Evolutionary conservation across 805 yeast genomes (phyloP), one percentile per base, ranked within the genome.

Genomic region (Yarrowia sp.): DNA sequence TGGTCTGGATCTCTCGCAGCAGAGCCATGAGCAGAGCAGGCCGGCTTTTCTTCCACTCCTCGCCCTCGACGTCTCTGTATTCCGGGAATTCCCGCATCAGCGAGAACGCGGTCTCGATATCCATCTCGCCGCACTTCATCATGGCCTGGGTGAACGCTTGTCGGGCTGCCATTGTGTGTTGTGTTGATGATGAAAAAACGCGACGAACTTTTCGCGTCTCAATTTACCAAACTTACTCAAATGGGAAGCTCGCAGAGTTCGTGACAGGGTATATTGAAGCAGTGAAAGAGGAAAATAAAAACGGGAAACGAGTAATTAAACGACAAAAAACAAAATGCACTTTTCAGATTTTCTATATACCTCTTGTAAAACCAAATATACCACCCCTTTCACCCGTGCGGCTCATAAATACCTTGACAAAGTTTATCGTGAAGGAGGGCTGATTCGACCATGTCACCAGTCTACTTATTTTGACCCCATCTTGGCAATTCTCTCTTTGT

Each of bases 81-180:
- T 58, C 64, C 19, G 64, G 64, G 12, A 43, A 58, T 15, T 58
- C 20, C 30, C 64, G 64, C 24, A 58, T 17, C 33, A 58, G 33
- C n/a, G 9, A 2, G 12, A 33, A 58, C 4, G 64, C 64, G 38
- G 19, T 47, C 3, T 58, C 33, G 8, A 58, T 30, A 6, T 38
- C n/a, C 50, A 58, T 33, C 40, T 58, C 40, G 40, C 64, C 64
- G 15, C 19, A 7, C 19, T 30, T 19, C 64, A 58, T 58, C 33
- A 58, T 43, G 10, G 64, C 64, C 64, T 58, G 64, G 9, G 50
- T 58, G 39, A 58, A 58, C 17, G 64, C 64, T 17, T 42, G 50
- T 17, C 50, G 17, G 13, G 64, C 64, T 24, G 87, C 89, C 68
- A 88, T 43, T 15, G 9, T 56, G 55, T 20, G 30, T 24, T 53